A percentile compares a stretch with the other conserved stretches of the same genome.
Conservation (phyloP, 352 stramenopile genomes). For the Pythium volutum region DNA sequence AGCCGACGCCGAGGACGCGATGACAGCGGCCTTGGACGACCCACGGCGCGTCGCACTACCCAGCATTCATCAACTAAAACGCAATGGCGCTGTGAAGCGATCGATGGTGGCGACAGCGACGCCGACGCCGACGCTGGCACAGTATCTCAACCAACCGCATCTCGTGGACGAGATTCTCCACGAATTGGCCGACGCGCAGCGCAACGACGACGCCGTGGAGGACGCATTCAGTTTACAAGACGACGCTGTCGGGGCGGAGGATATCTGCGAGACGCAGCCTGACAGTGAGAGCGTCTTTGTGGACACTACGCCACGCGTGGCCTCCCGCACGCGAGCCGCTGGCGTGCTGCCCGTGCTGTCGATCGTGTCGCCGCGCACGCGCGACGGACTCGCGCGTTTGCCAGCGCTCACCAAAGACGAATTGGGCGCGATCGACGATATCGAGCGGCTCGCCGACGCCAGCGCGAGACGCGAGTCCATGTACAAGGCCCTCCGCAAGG, state of each 20-base stretch:
- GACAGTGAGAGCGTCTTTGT: background rate
- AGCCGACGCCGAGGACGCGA: slow-evolving; percentile 10
- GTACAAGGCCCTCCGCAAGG: slow-evolving; percentile 20
- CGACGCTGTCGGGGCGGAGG: background rate
- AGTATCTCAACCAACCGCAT: slow-evolving; percentile 26
- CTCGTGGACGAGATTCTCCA: slow-evolving; percentile 23
- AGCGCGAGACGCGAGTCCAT: slow-evolving; percentile 9
- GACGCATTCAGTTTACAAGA: background rate
- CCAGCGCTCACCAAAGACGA: slow-evolving; percentile 36
- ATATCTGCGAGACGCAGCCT: background rate
- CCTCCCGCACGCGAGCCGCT: no score
- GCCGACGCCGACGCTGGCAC: slow-evolving; percentile 8
- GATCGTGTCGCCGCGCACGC: slow-evolving; percentile 50
- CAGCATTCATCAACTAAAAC: background rate
- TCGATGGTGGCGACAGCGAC: no score
- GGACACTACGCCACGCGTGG: background rate
- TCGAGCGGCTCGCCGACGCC: slow-evolving; percentile 38
- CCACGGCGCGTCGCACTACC: background rate
- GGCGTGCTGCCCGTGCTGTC: slow-evolving; percentile 39
- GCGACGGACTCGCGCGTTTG: slow-evolving; percentile 35
- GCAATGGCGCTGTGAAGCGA: background rate
- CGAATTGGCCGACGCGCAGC: slow-evolving; percentile 3
- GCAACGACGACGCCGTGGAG: background rate
- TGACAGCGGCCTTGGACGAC: background rate
- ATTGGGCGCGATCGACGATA: slow-evolving; percentile 34